Conservation (phyloP, 768 basidiomycete genomes). For the Gymnopilus junonius region DNA sequence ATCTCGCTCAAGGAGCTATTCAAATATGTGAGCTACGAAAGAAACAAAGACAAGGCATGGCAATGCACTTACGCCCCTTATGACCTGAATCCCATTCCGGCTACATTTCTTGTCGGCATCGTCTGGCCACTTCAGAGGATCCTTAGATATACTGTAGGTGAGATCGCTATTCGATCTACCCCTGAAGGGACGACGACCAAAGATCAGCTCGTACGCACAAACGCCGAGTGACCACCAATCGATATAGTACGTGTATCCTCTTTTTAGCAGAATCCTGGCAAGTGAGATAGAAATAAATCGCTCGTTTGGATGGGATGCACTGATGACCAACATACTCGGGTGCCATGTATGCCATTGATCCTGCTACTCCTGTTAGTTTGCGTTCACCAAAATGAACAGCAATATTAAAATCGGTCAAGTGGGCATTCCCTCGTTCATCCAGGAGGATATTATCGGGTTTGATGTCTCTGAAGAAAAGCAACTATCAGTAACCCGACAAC, state of each 20-base stretch:
- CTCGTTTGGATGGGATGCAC: not conserved
- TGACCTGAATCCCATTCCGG: slow-evolving; percentile 73
- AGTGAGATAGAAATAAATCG: slow-evolving; percentile 12
- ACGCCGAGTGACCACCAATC: slow-evolving; percentile 99
- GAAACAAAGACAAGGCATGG: slow-evolving; percentile 6
- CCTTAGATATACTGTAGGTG: slow-evolving; percentile 90
- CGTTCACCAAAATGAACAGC: slow-evolving; percentile 95
- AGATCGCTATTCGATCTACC: slow-evolving; percentile 93
- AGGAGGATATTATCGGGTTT: slow-evolving; percentile 98
- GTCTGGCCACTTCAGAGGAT: slow-evolving; percentile 88
- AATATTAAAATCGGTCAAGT: slow-evolving; percentile 98
- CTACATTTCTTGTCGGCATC: slow-evolving; percentile 83
- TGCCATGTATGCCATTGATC: slow-evolving; percentile 99
- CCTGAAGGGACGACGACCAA: slow-evolving; percentile 90
- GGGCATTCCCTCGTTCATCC: slow-evolving; percentile 94
- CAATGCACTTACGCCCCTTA: slow-evolving; percentile 72
- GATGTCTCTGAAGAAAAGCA: slow-evolving; percentile 66
- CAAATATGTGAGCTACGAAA: slow-evolving; percentile 1
- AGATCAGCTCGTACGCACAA: slow-evolving; percentile 90
- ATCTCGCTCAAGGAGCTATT: slow-evolving; percentile 88
- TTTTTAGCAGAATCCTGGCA: slow-evolving; percentile 78
- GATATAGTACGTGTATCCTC: slow-evolving; percentile 92
- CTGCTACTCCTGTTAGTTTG: slow-evolving; percentile 88
- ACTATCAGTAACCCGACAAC: slow-evolving; percentile 18
- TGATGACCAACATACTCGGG: slow-evolving; percentile 56